Evolutionary conservation across 2,329 filamentous ascomycete species (phyloP).

Genomic region (Scleromitrula shiraiana): DNA sequence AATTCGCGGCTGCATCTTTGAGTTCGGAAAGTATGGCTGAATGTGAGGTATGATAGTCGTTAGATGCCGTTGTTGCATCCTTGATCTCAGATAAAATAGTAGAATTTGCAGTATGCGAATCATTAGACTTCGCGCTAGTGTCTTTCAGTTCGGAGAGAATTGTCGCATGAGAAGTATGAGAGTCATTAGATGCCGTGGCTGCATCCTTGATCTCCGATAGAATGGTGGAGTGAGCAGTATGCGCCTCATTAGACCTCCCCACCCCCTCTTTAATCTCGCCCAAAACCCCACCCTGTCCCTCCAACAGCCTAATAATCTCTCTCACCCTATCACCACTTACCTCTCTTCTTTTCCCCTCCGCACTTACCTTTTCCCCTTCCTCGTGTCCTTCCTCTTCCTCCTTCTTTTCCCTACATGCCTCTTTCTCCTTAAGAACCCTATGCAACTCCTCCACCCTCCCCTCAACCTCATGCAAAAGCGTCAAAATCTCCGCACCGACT

Average conservation of each 20-base stretch:
- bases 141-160: slow-evolving; percentile 10
- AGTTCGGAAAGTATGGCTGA: slow-evolving; percentile 5
- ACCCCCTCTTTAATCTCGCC: slow-evolving; percentile 9
- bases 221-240: slow-evolving; percentile 15
- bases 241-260: slow-evolving; percentile 16
- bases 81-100: slow-evolving; percentile 18
- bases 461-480: slow-evolving; percentile 17
- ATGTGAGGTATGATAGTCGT: slow-evolving; percentile 12
- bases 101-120: slow-evolving; percentile 9
- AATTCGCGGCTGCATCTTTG: neutral
- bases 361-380: too few relatives aligned
- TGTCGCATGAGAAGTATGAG: slow-evolving; percentile 9
- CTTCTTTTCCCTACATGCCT: neutral
- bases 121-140: slow-evolving; percentile 2
- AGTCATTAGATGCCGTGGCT: slow-evolving; percentile 6
- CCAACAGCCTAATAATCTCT: slow-evolving; percentile 7
- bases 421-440: neutral
- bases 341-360: neutral
- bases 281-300: slow-evolving; percentile 15
- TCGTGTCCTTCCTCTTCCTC: neutral
- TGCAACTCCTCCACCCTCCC: neutral
- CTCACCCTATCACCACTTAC: neutral
- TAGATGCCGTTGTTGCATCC: slow-evolving; percentile 13
- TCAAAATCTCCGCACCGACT: slow-evolving; percentile 28
- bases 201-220: slow-evolving; percentile 10